phyloP scores from a whole-genome alignment of 257 asterid species.

The Petunia axillaris region DNA sequence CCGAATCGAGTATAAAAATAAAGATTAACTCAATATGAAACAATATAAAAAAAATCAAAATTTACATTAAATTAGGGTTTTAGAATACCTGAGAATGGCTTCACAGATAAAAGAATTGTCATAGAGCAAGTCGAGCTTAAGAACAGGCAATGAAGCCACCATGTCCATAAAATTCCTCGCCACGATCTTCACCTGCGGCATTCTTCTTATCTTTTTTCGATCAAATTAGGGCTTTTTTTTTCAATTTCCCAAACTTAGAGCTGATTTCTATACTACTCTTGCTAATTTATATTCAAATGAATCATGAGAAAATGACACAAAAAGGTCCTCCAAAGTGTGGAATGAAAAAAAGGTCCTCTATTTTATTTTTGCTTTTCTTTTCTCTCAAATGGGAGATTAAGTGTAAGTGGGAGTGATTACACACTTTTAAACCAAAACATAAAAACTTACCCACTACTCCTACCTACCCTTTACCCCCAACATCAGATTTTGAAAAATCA shows the following conservation, averaged over 20 bases:
- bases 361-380: no score
- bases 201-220: conserved; percentile 33
- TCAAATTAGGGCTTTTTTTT: conserved; percentile 5
- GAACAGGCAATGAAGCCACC: conserved; percentile 97
- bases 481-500: no score
- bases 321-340: no score
- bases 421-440: no score
- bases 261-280: background rate
- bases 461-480: no score
- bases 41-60: background rate
- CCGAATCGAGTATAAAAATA: background rate
- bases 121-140: conserved; percentile 87
- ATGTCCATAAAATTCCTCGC: conserved; percentile 97
- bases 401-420: no score
- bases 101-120: conserved; percentile 89
- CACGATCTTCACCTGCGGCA: conserved; percentile 94
- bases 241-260: conserved; percentile 11
- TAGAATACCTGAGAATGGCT: conserved; percentile 81
- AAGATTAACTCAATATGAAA: background rate
- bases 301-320: background rate
- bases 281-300: background rate
- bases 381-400: no score
- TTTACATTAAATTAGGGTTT: background rate
- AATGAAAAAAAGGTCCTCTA: no score
- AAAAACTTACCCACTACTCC: no score